phyloP scores from a whole-genome alignment of 73 alveolate genomes.

The Strombidium stylifer region DNA sequence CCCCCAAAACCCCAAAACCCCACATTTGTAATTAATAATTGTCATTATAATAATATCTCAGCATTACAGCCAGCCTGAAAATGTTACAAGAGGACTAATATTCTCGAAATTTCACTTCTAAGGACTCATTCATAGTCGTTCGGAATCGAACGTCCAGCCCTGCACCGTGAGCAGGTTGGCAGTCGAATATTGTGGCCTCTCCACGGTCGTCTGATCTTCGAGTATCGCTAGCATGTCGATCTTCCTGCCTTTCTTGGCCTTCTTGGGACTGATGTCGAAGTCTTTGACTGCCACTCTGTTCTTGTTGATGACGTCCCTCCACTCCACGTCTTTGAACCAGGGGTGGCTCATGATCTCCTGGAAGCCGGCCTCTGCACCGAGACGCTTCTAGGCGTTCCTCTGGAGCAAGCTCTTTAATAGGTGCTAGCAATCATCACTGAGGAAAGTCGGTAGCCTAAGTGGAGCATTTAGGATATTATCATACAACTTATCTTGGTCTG shows the following conservation, averaged over 20 bases:
- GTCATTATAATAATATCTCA: neutral
- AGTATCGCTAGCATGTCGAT: neutral
- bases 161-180: neutral
- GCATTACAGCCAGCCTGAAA: neutral
- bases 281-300: neutral
- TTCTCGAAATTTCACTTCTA: too few relatives aligned
- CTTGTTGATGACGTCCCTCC: conserved; percentile 57
- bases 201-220: neutral
- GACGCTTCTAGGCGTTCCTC: too few relatives aligned
- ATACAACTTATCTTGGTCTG: conserved; percentile 64
- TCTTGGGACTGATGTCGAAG: neutral
- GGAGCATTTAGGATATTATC: conserved; percentile 85
- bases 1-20: neutral
- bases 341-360: conserved; percentile 94
- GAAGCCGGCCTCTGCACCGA: too few relatives aligned
- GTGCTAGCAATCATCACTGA: conserved; percentile 91
- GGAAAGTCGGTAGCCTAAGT: conserved; percentile 97
- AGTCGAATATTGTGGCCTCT: neutral
- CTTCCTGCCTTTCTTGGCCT: neutral
- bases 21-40: too few relatives aligned
- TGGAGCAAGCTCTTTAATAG: conserved; percentile 80
- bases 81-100: too few relatives aligned
- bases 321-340: conserved; percentile 90
- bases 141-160: neutral
- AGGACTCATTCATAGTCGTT: too few relatives aligned